Conservation (phyloP, 2,329 filamentous ascomycete species). For the Uncinocarpus reesii region DNA sequence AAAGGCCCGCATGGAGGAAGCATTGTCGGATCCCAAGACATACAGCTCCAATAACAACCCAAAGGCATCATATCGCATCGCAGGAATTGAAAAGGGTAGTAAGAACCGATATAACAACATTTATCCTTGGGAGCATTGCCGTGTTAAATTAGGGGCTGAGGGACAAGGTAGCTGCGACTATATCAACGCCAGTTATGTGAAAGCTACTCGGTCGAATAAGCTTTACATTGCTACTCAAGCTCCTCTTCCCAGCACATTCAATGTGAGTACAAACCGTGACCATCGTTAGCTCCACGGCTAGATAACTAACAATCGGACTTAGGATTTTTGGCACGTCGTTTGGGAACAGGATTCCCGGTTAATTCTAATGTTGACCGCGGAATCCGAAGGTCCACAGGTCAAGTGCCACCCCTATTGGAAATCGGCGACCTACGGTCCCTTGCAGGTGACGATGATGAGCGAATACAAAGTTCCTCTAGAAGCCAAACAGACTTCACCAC, state of each 20-base stretch:
- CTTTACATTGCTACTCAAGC: constrained; percentile 93
- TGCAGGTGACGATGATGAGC: constrained; percentile 65
- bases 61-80: constrained; percentile 54
- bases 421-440: constrained; percentile 62
- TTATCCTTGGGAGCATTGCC: constrained; percentile 85
- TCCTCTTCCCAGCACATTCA: constrained; percentile 82
- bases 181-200: constrained; percentile 83
- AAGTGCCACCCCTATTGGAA: constrained; percentile 96
- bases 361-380: constrained; percentile 92
- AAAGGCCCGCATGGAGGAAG: constrained; percentile 85
- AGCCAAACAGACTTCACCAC: constrained; percentile 23
- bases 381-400: constrained; percentile 81
- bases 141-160: constrained; percentile 66
- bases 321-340: constrained; percentile 97
- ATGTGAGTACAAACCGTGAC: constrained; percentile 46
- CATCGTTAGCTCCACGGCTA: not conserved
- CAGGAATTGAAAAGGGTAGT: constrained; percentile 82
- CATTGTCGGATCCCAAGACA: constrained; percentile 49
- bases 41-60: constrained; percentile 40
- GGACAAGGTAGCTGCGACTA: constrained; percentile 70
- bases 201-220: constrained; percentile 72
- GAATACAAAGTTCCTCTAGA: constrained; percentile 76
- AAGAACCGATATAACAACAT: constrained; percentile 99
- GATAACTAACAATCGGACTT: constrained; percentile 21
- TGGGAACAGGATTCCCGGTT: constrained; percentile 96